phyloP scores from a whole-genome alignment of 371 early-diverging fungal species.

The Mortierella sp. region DNA sequence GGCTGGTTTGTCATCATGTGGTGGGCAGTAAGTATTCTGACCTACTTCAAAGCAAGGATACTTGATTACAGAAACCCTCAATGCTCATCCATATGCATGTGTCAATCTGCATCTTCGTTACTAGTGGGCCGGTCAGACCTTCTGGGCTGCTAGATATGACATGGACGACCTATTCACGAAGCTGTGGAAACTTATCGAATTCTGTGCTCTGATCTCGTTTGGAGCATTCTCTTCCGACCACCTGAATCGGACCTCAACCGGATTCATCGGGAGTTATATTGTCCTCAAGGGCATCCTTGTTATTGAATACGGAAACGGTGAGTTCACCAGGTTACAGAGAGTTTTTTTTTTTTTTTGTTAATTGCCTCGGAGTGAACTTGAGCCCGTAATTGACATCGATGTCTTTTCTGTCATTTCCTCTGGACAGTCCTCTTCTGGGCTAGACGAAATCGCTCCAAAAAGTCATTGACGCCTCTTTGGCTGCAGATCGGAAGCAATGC shows the following conservation, averaged over 20 bases:
- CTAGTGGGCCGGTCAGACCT: conserved; percentile 40
- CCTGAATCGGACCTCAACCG: conserved; percentile 60
- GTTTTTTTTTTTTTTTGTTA: too few relatives aligned
- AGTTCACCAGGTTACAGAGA: too few relatives aligned
- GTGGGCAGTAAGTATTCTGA: conserved; percentile 64
- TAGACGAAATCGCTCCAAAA: conserved; percentile 51
- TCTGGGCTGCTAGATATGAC: conserved; percentile 66
- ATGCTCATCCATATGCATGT: too few relatives aligned
- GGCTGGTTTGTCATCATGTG: conserved; percentile 70
- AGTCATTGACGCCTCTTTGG: conserved; percentile 32
- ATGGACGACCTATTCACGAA: conserved; percentile 59
- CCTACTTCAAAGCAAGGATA: background rate
- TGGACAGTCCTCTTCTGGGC: conserved; percentile 60
- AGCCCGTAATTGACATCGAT: background rate
- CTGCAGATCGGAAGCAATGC: conserved; percentile 53
- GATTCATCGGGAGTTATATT: conserved; percentile 58
- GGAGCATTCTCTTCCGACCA: conserved; percentile 48
- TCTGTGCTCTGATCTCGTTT: conserved; percentile 49
- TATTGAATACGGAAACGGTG: conserved; percentile 68
- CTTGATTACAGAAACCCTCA: too few relatives aligned
- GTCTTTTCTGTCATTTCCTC: conserved; percentile 18
- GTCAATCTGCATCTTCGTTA: background rate
- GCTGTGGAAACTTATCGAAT: conserved; percentile 59
- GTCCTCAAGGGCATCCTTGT: conserved; percentile 61
- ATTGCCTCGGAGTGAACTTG: too few relatives aligned